A percentile compares a stretch with the other conserved stretches of the same genome.
These are phyloP conservation scores for Saturnispora hagleri DNA, from an alignment of 805 yeast genomes.

Conservation along the genomic window DNA sequence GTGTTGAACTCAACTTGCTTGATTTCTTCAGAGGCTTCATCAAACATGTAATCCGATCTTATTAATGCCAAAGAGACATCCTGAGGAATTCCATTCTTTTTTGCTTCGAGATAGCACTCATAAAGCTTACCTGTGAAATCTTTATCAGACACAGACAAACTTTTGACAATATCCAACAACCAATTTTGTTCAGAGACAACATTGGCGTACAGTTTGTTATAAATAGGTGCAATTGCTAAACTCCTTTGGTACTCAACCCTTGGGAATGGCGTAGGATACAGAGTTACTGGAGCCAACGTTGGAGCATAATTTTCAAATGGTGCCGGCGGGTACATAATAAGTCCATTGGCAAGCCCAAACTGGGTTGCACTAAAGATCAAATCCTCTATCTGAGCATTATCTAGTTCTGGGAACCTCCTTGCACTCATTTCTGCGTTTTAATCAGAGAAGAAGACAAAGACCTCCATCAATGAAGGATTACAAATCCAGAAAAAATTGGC, in stretches of 20 bases:
- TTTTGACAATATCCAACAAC: conserved; percentile 47
- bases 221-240: conserved; percentile 50
- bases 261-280: conserved; percentile 88
- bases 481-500: neutral
- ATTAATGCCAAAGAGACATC: conserved; percentile 73
- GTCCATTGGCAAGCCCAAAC: conserved; percentile 73
- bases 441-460: neutral
- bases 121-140: conserved; percentile 79
- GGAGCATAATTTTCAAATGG: conserved; percentile 34
- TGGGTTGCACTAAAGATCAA: conserved; percentile 38
- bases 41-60: conserved; percentile 82
- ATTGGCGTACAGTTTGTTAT: conserved; percentile 65
- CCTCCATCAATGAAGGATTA: conserved; percentile 1
- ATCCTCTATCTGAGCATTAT: conserved; percentile 2
- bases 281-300: conserved; percentile 77
- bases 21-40: conserved; percentile 41
- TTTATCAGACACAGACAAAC: conserved; percentile 49
- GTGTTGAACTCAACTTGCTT: conserved; percentile 97
- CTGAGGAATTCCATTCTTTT: conserved; percentile 44
- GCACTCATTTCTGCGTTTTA: neutral
- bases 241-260: conserved; percentile 57
- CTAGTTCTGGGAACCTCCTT: conserved; percentile 15
- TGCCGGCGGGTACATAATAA: conserved; percentile 68
- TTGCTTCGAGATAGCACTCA: conserved; percentile 45
- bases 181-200: conserved; percentile 54